Evolutionary conservation across 306 rosid genomes (phyloP), one percentile per base, ranked within the genome.

Genomic region (Fragaria iinumae): DNA sequence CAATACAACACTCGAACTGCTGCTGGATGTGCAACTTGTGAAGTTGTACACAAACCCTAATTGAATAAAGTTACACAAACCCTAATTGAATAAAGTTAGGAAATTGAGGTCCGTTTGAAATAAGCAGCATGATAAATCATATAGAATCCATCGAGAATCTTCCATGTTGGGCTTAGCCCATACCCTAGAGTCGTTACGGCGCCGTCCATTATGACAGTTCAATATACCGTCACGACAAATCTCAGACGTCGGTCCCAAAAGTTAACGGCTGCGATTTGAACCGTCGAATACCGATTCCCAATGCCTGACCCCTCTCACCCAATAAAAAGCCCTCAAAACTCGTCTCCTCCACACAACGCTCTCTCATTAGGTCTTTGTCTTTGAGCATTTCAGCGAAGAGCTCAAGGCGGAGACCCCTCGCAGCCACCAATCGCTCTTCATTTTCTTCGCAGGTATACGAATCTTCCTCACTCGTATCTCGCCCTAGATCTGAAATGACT

Each of bases 301-400:
- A 43, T 43, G 9, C 47, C 12, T 43, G 47, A 43, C 47, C 47
- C 11, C 11, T 41, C 47, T 4, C 47, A 1, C 77, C 27, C 68
- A 21, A 71, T 80, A 84, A 67, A 80, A 0, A 32, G 36, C 36
- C 2, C 69, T 29, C 67, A 34, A 9, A 62, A 7, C 47, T 36
- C 80, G 83, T 63, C 78, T 74, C 69, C 77, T 63, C 82, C 85
- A 16, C 72, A 23, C 74, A 27, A 4, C 27, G 0, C 41, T 11
- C 25, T 74, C 75, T 29, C 45, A 12, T 65, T 5, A 8, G 47
- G 74, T 73, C 77, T 21, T 45, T 63, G 41, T 63, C 68, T 63
- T 32, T 32, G 68, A 29, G 68, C 68, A 63, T 63, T 63, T 63
- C 68, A 16, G 44, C 43, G 41, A 39, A 57, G 77, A 73, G 77